A percentile compares a stretch with the other conserved stretches of the same genome.
phyloP scores from a whole-genome alignment of 2,329 filamentous ascomycete species.

The Exophiala dermatitidis region DNA sequence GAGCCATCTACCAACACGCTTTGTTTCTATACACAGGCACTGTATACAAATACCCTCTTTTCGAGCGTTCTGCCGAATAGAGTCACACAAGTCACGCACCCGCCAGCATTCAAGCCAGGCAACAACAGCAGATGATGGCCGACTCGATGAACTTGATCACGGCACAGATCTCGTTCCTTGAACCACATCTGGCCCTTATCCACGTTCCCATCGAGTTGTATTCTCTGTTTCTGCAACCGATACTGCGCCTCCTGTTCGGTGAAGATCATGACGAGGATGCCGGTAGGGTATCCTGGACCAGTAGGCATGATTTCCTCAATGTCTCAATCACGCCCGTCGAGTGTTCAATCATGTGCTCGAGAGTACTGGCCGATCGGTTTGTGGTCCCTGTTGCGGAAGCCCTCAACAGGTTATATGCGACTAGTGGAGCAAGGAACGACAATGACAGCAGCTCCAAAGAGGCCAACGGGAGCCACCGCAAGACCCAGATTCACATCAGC shows the following conservation, averaged over 20 bases:
- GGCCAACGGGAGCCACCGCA: conserved; percentile 33
- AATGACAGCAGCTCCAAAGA: conserved; percentile 32
- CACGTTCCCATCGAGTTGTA: conserved; percentile 80
- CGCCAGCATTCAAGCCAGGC: background rate
- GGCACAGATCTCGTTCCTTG: conserved; percentile 34
- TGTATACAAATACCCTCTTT: too few relatives aligned
- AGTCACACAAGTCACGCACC: background rate
- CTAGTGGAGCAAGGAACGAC: conserved; percentile 3
- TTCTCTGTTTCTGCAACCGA: conserved; percentile 71
- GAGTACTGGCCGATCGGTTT: conserved; percentile 62
- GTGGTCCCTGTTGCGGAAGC: conserved; percentile 64
- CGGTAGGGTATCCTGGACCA: conserved; percentile 36
- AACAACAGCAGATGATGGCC: conserved; percentile 11
- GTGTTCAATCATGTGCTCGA: conserved; percentile 84
- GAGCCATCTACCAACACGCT: too few relatives aligned
- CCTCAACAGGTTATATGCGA: conserved; percentile 42
- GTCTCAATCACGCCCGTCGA: conserved; percentile 88
- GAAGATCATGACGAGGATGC: conserved; percentile 38
- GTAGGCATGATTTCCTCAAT: conserved; percentile 75
- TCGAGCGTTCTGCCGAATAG: background rate
- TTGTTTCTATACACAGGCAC: too few relatives aligned
- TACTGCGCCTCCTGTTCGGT: conserved; percentile 76
- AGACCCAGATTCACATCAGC: conserved; percentile 62
- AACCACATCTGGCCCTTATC: conserved; percentile 78
- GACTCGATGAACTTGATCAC: conserved; percentile 27